Conservation (phyloP, 257 asterid species). For the Solanum medicagineum region DNA sequence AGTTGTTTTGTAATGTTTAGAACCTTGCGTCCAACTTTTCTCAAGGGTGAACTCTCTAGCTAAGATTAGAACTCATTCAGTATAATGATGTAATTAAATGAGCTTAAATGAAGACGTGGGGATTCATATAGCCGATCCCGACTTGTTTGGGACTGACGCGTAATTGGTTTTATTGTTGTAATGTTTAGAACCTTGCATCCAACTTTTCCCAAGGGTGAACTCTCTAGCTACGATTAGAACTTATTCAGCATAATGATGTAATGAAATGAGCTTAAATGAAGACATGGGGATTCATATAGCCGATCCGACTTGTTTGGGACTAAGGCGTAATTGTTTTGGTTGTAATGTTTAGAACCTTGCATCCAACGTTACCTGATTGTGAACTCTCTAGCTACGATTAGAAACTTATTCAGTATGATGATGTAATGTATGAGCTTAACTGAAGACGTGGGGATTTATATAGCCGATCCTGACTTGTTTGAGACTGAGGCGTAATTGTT, state of each 20-base stretch:
- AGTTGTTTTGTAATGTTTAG: not conserved
- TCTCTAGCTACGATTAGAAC: not conserved
- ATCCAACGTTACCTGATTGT: not conserved
- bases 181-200: not conserved
- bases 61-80: not conserved
- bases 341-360: not conserved
- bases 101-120: not conserved
- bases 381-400: not conserved
- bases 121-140: not conserved
- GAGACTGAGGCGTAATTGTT: not conserved
- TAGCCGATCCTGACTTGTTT: not conserved
- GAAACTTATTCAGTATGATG: not conserved
- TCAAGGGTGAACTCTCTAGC: not conserved
- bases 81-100: not conserved
- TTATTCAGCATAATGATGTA: not conserved
- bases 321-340: not conserved
- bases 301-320: not conserved
- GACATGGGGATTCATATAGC: not conserved
- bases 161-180: not conserved
- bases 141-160: not conserved
- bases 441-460: not conserved
- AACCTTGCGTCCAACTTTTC: not conserved
- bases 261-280: not conserved
- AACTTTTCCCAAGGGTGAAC: not conserved
- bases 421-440: not conserved